Base-by-base conservation (phyloP, 2,329 filamentous ascomycete genomes). In the Aaosphaeria arxii region DNA sequence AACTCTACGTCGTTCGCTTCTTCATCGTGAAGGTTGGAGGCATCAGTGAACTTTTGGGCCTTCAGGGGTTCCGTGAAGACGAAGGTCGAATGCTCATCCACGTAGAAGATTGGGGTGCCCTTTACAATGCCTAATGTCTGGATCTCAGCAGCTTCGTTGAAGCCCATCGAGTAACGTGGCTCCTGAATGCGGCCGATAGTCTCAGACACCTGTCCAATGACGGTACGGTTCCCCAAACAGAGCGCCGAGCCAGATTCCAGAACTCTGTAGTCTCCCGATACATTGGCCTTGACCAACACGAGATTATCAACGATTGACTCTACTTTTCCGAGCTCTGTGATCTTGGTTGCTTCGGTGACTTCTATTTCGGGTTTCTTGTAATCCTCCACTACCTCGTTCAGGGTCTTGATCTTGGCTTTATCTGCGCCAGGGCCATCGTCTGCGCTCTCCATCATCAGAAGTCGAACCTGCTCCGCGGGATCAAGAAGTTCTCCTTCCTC, bases 1-100 rank as follows among this genome's bases (percentile, higher is more conserved):
- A 97, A 97, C 65, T 97, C 94, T 58, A 90, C 82, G 66, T 97
- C 92, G 35, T 95, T 89, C 31, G 88, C 81, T 72, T 97, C 92
- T 69, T 99, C 94, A 58, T 97, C 94, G 69, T 96, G 88, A 46
- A 96, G 80, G 66, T 97, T 97, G 44, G 90, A 95, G 6, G 94
- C 92, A 70, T 99, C 94, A 7, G 90, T 94, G 50, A 91, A 90
- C 73, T 95, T 97, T 61, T 87, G 67, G 45, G 78, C 80, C 69
- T 87, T 88, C 48, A 97, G 75, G 5, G 86, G 84, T 66, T 94
- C 82, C 0, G 92, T 96, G 64, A 96, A 94, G 47, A 96, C 89
- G 59, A 87, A 95, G 0, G 80, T 85, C 38, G 90, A 90, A 66
- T 94, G 87, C 6, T 82, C 76, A 40, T 86, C 81, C 3, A 92